phyloP scores from a whole-genome alignment of 2,329 filamentous ascomycete genomes.

The Aspergillus transmontanensis region DNA sequence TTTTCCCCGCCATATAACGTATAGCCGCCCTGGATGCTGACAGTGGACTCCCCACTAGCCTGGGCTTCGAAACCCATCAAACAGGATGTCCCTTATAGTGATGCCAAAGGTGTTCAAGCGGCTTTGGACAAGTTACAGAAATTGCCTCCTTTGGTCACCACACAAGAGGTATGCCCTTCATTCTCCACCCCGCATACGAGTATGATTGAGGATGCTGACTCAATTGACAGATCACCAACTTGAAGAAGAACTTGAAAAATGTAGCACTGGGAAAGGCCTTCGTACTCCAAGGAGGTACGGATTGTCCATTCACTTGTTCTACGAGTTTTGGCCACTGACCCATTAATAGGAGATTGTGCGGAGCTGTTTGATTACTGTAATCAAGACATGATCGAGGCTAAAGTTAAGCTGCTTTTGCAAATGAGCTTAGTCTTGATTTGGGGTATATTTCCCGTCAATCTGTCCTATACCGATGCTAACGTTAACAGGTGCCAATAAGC shows the following conservation, averaged over 20 bases:
- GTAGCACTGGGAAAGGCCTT: slow-evolving; percentile 91
- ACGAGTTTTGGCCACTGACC: not conserved
- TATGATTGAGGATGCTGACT: not conserved
- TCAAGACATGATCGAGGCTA: slow-evolving; percentile 85
- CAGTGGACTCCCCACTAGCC: slow-evolving; percentile 11
- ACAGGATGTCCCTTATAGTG: slow-evolving; percentile 43
- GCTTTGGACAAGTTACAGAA: slow-evolving; percentile 46
- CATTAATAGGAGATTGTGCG: slow-evolving; percentile 70
- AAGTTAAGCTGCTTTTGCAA: slow-evolving; percentile 94
- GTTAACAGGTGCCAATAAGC: slow-evolving; percentile 60
- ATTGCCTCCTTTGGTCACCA: slow-evolving; percentile 51
- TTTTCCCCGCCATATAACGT: not conserved
- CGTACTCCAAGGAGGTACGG: slow-evolving; percentile 79
- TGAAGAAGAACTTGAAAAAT: slow-evolving; percentile 78
- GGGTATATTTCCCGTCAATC: slow-evolving; percentile 52
- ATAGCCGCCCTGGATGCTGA: not conserved
- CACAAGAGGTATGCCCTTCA: slow-evolving; percentile 39
- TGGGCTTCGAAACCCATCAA: slow-evolving; percentile 29
- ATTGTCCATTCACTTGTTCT: not conserved
- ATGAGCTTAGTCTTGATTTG: slow-evolving; percentile 97
- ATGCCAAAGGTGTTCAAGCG: slow-evolving; percentile 40
- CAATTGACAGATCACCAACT: slow-evolving; percentile 62
- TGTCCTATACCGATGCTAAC: not conserved
- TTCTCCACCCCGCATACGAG: not conserved
- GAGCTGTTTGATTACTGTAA: slow-evolving; percentile 97